A percentile compares a stretch with the other conserved stretches of the same genome.
Evolutionary conservation across 371 early-diverging fungal genomes (phyloP).

Genomic region (Enterocytospora artemiae): DNA sequence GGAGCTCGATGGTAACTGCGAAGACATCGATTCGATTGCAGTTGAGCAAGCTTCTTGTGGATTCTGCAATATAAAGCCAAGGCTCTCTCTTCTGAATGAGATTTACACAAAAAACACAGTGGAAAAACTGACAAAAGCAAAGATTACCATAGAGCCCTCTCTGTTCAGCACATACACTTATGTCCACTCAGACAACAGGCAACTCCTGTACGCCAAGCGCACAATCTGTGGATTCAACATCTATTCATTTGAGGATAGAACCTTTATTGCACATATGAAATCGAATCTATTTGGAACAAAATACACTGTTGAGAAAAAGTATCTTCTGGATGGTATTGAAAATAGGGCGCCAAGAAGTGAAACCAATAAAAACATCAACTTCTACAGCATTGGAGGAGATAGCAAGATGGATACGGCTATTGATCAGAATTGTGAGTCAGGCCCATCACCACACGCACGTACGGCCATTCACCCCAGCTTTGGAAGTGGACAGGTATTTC

Average conservation of each 20-base stretch:
- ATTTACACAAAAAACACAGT: not conserved
- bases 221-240: conserved; percentile 35
- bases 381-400: not conserved
- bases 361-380: not conserved
- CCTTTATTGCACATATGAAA: conserved; percentile 7
- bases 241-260: conserved; percentile 1
- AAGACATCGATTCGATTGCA: too few species aligned
- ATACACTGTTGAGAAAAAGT: conserved; percentile 6
- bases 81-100: not conserved
- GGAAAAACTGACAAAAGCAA: conserved; percentile 16
- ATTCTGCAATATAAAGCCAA: too few species aligned
- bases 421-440: not conserved
- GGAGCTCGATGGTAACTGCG: too few species aligned
- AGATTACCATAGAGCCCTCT: conserved; percentile 6
- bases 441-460: not conserved
- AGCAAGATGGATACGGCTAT: too few species aligned
- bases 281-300: conserved; percentile 36
- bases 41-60: too few species aligned
- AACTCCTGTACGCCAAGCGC: conserved; percentile 16
- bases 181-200: conserved; percentile 19
- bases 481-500: not conserved
- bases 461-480: not conserved
- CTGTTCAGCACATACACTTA: conserved; percentile 25
- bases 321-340: too few species aligned
- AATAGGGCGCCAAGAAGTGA: not conserved